Evolutionary conservation across 805 yeast species (phyloP).

Genomic region (Barnettozyma sp.): DNA sequence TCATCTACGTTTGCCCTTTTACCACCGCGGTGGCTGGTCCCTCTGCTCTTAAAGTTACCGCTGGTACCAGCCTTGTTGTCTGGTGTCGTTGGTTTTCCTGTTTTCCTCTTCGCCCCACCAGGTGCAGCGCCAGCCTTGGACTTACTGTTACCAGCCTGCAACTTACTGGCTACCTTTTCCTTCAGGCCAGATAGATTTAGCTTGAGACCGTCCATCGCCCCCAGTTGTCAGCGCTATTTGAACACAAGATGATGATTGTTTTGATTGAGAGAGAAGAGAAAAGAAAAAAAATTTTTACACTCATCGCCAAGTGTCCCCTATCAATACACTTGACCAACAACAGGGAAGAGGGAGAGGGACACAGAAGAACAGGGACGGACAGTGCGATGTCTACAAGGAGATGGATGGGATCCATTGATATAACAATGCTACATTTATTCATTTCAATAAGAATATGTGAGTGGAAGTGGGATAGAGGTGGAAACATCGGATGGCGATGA

Average conservation of each 20-base stretch:
- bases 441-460: no score
- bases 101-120: no score
- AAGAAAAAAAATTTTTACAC: slow-evolving; percentile 10
- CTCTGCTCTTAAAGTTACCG: not conserved
- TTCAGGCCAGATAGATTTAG: slow-evolving; percentile 45
- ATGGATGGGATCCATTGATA: no score
- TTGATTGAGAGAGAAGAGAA: not conserved
- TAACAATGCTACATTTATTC: slow-evolving; percentile 6
- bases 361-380: not conserved
- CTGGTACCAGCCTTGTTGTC: not conserved
- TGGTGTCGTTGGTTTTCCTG: no score
- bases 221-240: not conserved
- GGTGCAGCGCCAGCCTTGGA: slow-evolving; percentile 6
- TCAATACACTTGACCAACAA: not conserved
- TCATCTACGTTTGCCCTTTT: slow-evolving; percentile 13
- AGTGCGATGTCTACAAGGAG: no score
- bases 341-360: not conserved
- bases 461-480: no score
- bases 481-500: no score
- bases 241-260: no score
- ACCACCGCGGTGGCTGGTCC: not conserved
- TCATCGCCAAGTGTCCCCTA: slow-evolving; percentile 12
- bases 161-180: slow-evolving; percentile 54
- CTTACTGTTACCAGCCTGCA: slow-evolving; percentile 27
- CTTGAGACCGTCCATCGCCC: slow-evolving; percentile 22